Conservation (phyloP, 2,329 filamentous ascomycete species). For the Pyricularia grisea region DNA sequence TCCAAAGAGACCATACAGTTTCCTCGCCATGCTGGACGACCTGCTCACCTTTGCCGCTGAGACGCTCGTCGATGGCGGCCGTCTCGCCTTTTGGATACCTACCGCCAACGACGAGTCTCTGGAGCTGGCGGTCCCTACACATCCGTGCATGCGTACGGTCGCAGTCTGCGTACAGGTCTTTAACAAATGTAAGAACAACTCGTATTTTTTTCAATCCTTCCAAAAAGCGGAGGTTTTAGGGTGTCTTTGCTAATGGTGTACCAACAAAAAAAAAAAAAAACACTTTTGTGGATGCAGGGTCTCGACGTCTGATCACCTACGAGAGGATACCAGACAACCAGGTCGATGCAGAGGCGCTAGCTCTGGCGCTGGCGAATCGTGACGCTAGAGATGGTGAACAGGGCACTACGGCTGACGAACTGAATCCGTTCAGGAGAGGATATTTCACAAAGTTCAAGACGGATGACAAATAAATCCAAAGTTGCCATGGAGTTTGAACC, state of each 20-base stretch:
- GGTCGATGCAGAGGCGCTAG: slow-evolving; percentile 35
- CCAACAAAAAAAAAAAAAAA: background rate
- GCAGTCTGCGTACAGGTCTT: slow-evolving; percentile 78
- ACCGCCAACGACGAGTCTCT: slow-evolving; percentile 72
- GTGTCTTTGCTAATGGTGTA: background rate
- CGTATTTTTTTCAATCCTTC: background rate
- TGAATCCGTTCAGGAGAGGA: slow-evolving; percentile 50
- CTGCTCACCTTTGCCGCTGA: slow-evolving; percentile 73
- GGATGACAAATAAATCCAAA: background rate
- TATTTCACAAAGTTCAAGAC: slow-evolving; percentile 42
- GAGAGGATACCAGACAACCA: slow-evolving; percentile 54
- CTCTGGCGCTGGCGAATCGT: slow-evolving; percentile 14
- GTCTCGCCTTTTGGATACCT: slow-evolving; percentile 95
- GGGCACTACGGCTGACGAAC: slow-evolving; percentile 46
- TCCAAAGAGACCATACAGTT: slow-evolving; percentile 87
- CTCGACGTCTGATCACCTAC: slow-evolving; percentile 81
- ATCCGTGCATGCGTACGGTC: slow-evolving; percentile 65
- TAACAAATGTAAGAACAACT: slow-evolving; percentile 58
- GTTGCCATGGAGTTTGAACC: background rate
- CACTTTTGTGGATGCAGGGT: slow-evolving; percentile 47
- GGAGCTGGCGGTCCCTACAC: slow-evolving; percentile 66
- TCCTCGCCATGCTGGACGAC: slow-evolving; percentile 81
- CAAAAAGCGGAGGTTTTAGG: background rate
- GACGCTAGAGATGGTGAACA: slow-evolving; percentile 17
- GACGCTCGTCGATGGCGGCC: slow-evolving; percentile 67